These are phyloP conservation scores for Annulohypoxylon truncatum DNA, from an alignment of 2,329 filamentous ascomycete genomes.

Conservation along the genomic window DNA sequence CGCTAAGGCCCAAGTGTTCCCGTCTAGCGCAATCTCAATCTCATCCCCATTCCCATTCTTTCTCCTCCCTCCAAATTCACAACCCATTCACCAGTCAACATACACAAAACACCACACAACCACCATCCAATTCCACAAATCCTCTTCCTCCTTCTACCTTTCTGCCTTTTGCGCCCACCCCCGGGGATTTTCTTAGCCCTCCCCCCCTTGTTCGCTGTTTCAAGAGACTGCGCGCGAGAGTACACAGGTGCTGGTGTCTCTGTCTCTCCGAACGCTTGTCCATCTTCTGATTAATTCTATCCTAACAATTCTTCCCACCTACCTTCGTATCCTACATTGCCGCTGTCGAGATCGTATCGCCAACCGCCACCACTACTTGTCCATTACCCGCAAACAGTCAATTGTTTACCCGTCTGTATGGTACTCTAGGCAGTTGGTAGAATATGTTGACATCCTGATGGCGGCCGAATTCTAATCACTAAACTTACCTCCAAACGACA, in stretches of 20 bases:
- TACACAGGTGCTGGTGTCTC: constrained; percentile 40
- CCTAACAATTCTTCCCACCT: constrained; percentile 38
- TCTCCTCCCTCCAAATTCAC: constrained; percentile 31
- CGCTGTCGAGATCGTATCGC: constrained; percentile 42
- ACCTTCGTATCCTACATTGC: constrained; percentile 41
- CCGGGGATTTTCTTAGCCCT: constrained; percentile 27
- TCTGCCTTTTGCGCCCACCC: constrained; percentile 39
- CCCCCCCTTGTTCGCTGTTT: constrained; percentile 42
- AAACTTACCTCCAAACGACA: constrained; percentile 34
- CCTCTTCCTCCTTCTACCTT: constrained; percentile 22
- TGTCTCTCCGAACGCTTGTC: constrained; percentile 32
- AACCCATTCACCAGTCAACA: constrained; percentile 38
- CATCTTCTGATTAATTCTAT: constrained; percentile 36
- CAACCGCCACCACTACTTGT: constrained; percentile 39
- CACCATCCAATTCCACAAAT: constrained; percentile 27
- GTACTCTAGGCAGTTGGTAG: constrained; percentile 35
- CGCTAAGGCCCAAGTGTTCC: constrained; percentile 36
- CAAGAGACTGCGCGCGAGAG: constrained; percentile 34
- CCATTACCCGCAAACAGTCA: constrained; percentile 30
- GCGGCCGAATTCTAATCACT: constrained; percentile 43
- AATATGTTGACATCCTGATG: constrained; percentile 43
- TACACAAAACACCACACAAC: constrained; percentile 18
- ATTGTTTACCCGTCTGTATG: constrained; percentile 39
- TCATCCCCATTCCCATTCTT: constrained; percentile 38
- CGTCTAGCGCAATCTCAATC: constrained; percentile 39